Evolutionary conservation across 768 basidiomycete species (phyloP), one percentile per base, ranked within the genome.

Genomic region (Leccinum arenicola): DNA sequence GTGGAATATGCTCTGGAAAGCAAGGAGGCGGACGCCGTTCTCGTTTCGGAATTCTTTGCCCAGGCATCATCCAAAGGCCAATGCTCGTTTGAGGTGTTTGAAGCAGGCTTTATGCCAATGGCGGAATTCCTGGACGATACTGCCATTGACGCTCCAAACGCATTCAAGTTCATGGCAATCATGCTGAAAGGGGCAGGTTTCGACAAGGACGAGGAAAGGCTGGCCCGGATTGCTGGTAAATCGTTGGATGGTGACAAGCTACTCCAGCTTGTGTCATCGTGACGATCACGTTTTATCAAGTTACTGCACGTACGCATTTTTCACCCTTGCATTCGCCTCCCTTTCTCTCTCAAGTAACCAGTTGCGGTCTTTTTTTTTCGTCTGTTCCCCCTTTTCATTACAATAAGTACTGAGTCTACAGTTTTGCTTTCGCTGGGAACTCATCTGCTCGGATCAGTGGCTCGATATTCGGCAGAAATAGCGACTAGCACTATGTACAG

Each of bases 141-240:
- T 58, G 87, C 88, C 29, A 87, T 95, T 64, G 95, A 98, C 71
- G 90, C 89, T 50, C 95, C 96, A 8, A 88, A 87, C 68, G 96
- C 94, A 0, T 88, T 88, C 76, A 72, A 80, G 47, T 83, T 87
- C 57, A 86, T 93, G 71, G 91, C 86, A 12, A 77, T 83, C 59
- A 84, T 96, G 77, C 74, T 96, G 57, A 86, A 82, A 70, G 87
- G 85, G 31, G 83, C 88, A 17, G 80, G 79, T 27, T 74, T 95
- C 54, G 75, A 78, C 63, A 69, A 68, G 67, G 84, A 88, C 62
- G 82, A 84, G 60, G 85, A 84, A 60, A 78, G 80, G 52, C 78
- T 80, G 51, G 71, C 74, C 56, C 82, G 80, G 49, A 76, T 91
- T 55, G 82, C 83, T 35, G 76, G 80, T 52, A 89, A 88, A 77